Evolutionary conservation across 306 rosid species (phyloP).

Genomic region (Lathyrus tuberosus): DNA sequence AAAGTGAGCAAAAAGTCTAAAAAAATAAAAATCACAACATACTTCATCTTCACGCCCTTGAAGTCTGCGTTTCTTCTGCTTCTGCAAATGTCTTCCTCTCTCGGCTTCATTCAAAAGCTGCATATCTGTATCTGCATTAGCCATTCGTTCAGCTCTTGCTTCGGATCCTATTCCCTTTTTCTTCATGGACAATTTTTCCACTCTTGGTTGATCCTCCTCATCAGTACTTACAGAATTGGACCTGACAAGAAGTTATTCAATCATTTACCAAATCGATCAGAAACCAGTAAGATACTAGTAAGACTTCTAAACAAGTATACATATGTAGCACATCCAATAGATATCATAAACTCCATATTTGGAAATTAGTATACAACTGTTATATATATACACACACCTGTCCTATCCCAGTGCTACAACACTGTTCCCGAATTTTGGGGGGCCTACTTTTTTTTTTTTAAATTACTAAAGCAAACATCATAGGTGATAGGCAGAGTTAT

Average conservation of each 20-base stretch:
- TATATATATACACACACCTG: conserved; percentile 7
- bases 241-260: conserved; percentile 48
- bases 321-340: conserved; percentile 23
- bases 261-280: conserved; percentile 15
- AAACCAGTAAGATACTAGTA: conserved; percentile 12
- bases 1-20: conserved; percentile 12
- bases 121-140: conserved; percentile 76
- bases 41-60: conserved; percentile 94
- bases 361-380: conserved; percentile 1
- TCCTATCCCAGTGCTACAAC: too few species aligned
- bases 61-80: conserved; percentile 82
- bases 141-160: conserved; percentile 79
- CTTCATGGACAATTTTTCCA: conserved; percentile 74
- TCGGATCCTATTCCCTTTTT: conserved; percentile 87
- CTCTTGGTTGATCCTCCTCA: conserved; percentile 66
- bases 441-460: too few species aligned
- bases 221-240: conserved; percentile 48
- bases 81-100: conserved; percentile 82
- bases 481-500: neutral
- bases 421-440: too few species aligned
- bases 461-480: conserved; percentile 27
- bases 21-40: conserved; percentile 39
- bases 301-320: conserved; percentile 23
- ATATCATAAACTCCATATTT: neutral
- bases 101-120: conserved; percentile 78